Conservation (phyloP, 169 alveolate genomes). For the Plasmodium gaboni region DNA sequence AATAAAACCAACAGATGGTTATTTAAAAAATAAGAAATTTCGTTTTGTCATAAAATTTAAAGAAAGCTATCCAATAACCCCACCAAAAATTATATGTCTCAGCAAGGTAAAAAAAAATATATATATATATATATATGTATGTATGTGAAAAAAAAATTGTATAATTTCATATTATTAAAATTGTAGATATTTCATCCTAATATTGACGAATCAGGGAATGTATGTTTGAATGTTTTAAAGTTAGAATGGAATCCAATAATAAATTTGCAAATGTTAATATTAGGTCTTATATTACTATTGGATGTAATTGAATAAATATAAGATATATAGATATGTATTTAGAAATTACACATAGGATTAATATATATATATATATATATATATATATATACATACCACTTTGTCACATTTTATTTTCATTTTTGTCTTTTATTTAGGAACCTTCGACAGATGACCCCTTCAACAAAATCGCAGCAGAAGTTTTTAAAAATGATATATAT, state of each 20-base stretch:
- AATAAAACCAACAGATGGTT: slow-evolving; percentile 54
- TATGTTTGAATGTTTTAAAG: slow-evolving; percentile 67
- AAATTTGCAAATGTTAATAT: slow-evolving; percentile 62
- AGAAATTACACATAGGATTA: background rate
- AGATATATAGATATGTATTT: background rate
- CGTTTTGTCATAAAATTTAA: slow-evolving; percentile 36
- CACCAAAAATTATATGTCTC: slow-evolving; percentile 61
- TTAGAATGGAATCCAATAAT: slow-evolving; percentile 71
- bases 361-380: slow-evolving; percentile 1
- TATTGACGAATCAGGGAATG: slow-evolving; percentile 70
- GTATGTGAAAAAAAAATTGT: background rate
- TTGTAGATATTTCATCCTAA: slow-evolving; percentile 72
- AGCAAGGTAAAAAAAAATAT: slow-evolving; percentile 17
- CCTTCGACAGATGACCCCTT: slow-evolving; percentile 74
- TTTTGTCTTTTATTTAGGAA: slow-evolving; percentile 31
- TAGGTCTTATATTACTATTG: slow-evolving; percentile 47
- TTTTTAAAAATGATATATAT: slow-evolving; percentile 22
- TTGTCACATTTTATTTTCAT: background rate
- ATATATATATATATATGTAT: background rate
- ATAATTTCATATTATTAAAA: background rate
- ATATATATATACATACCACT: background rate
- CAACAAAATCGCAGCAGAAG: slow-evolving; percentile 48
- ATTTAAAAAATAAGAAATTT: slow-evolving; percentile 38
- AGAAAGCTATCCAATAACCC: slow-evolving; percentile 69
- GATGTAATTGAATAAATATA: slow-evolving; percentile 20